These are phyloP conservation scores for Alternaria arbusti DNA, from an alignment of 2,329 filamentous ascomycete species.

Conservation along the genomic window DNA sequence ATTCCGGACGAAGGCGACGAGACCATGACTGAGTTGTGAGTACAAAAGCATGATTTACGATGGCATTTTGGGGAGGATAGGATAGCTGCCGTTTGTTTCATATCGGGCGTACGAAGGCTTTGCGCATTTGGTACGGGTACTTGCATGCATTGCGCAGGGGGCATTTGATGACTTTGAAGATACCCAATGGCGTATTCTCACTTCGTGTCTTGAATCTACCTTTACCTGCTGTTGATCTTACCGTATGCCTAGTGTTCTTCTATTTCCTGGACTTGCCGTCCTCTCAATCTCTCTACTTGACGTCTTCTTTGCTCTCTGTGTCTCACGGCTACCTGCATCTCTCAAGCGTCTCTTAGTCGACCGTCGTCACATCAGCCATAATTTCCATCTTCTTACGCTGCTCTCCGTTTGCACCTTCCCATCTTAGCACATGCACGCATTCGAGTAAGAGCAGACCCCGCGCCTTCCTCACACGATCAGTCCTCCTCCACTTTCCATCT, in stretches of 20 bases:
- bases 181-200: slow-evolving; percentile 1
- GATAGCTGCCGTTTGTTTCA: background rate
- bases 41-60: background rate
- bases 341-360: background rate
- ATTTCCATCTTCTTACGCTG: background rate
- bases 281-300: background rate
- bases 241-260: background rate
- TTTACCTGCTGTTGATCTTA: background rate
- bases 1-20: slow-evolving; percentile 27
- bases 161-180: background rate
- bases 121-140: background rate
- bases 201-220: background rate
- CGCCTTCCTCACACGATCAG: background rate
- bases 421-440: background rate
- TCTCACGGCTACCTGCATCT: background rate
- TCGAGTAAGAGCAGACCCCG: background rate
- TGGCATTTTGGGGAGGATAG: background rate
- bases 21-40: slow-evolving; percentile 32
- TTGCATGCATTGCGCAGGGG: slow-evolving; percentile 1
- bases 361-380: background rate
- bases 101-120: background rate
- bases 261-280: background rate
- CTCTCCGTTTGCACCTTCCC: background rate
- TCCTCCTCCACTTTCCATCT: background rate
- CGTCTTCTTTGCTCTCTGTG: background rate